Base-by-base conservation (phyloP, 495 filamentous ascomycete species). In the Sabuloglossum arenarium region DNA sequence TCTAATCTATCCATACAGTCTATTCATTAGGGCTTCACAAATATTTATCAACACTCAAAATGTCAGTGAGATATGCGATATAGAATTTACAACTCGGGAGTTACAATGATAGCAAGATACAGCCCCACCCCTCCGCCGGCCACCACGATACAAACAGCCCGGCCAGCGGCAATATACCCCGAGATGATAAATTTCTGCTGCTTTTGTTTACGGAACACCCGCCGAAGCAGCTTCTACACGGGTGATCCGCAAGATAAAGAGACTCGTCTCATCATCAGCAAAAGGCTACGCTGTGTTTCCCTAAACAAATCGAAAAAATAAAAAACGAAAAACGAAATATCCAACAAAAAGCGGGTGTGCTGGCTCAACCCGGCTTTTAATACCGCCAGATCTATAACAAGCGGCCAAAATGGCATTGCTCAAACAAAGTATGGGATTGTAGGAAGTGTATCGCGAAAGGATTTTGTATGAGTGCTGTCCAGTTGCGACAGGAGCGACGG, bases 51-150 rank as follows among this genome's bases (percentile, higher is more conserved):
- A n/a, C n/a, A n/a, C n/a, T n/a, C n/a, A n/a, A n/a, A n/a, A n/a
- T n/a, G n/a, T n/a, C n/a, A n/a, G n/a, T n/a, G n/a, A n/a, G n/a
- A n/a, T n/a, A n/a, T 49, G 45, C 11, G 11, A 49, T 49, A 28
- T 49, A 49, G 45, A 49, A 49, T 49, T 49, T 49, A 49, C 45
- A 49, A 25, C n/a, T 49, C 45, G 42, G 34, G 34, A 49, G 45
- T 49, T 49, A 49, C 45, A 49, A 28, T 24, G 45, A 49, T 28
- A 28, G 11, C 21, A 49, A 25, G 45, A 49, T 23, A 28, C 3
- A 4, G 23, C 4, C 45, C 45, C 21, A 49, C 1, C 21, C 3
- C 23, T 24, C 3, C 10, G 3, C 25, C 45, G 23, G 45, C 45
- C 3, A 49, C 19, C 21, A 5, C 45, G n/a, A n/a, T n/a, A n/a